Base-by-base conservation (phyloP, 306 rosid species). In the Dryas alaskensis region DNA sequence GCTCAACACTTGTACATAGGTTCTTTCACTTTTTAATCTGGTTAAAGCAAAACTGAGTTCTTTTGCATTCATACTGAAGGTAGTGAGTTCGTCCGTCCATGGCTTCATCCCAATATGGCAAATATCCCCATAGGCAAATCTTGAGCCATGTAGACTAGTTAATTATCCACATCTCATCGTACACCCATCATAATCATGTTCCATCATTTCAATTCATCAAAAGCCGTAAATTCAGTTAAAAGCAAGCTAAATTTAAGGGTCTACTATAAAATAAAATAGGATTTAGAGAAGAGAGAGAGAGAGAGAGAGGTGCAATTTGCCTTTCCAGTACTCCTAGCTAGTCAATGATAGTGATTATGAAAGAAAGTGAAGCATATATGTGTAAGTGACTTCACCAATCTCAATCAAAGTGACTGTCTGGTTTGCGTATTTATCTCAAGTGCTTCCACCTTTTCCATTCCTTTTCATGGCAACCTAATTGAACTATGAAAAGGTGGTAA, bases 191-290 rank as follows among this genome's bases (percentile, higher is more conserved):
- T 52, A 62, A 71, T 70, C 53, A 78, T 68, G 43, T 61, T 72
- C 76, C 74, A 85, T 88, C 83, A 86, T 86, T 81, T 84, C 66
- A 65, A 12, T 43, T 64, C 51, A 73, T 83, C 67, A 69, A 72
- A 83, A 81, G 77, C 82, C 84, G 85, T 71, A 85, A 81, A 69
- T 77, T 79, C 73, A 52, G 86, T 64, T 75, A 77, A 72, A 83
- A 83, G 85, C 82, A 75, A 53, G 81, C 76, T 72, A 77, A 49
- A 80, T 70, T 80, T 61, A 70, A 27, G 75, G 78, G 70, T 61
- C 73, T 46, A 5, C 8, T 50, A 77, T 7, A 57, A 74, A 57
- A 13, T 14, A 40, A 31, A 31, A 31, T 60, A 4, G 0, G 16
- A 61, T 12, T 10, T 0, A 0, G 12, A 9, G 5, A 61, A 22